phyloP scores from a whole-genome alignment of 805 yeast species.

The Candida caryicola region DNA sequence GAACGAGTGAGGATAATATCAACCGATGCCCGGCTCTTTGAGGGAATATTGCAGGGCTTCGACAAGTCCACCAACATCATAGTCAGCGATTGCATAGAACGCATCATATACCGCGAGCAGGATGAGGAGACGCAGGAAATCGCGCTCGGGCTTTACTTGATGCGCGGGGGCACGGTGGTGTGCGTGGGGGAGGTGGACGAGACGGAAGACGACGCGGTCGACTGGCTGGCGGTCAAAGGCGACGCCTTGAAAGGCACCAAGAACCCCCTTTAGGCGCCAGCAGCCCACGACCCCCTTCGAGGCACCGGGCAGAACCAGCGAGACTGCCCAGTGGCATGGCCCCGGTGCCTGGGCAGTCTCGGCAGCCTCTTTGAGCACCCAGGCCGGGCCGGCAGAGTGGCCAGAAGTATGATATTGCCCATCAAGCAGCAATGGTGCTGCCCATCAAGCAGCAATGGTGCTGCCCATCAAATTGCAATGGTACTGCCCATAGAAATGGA shows the following conservation, averaged over 20 bases:
- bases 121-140: conserved; percentile 39
- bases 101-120: conserved; percentile 45
- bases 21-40: conserved; percentile 53
- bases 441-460: no score
- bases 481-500: no score
- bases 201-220: conserved; percentile 35
- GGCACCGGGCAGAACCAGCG: no score
- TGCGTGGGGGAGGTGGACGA: conserved; percentile 55
- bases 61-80: conserved; percentile 65
- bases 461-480: no score
- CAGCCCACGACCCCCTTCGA: no score
- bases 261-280: conserved; percentile 29
- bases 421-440: no score
- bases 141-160: conserved; percentile 47
- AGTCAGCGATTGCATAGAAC: conserved; percentile 49
- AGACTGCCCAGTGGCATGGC: no score
- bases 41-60: conserved; percentile 50
- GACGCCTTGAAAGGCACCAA: conserved; percentile 35
- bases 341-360: no score
- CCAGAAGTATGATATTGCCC: no score
- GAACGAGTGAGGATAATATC: conserved; percentile 55
- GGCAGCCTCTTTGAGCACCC: no score
- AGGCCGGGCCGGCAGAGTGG: no score
- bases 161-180: conserved; percentile 59
- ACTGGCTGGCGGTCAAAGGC: conserved; percentile 40